phyloP scores from a whole-genome alignment of 176 grass and related monocot species.

The Oryza coarctata region DNA sequence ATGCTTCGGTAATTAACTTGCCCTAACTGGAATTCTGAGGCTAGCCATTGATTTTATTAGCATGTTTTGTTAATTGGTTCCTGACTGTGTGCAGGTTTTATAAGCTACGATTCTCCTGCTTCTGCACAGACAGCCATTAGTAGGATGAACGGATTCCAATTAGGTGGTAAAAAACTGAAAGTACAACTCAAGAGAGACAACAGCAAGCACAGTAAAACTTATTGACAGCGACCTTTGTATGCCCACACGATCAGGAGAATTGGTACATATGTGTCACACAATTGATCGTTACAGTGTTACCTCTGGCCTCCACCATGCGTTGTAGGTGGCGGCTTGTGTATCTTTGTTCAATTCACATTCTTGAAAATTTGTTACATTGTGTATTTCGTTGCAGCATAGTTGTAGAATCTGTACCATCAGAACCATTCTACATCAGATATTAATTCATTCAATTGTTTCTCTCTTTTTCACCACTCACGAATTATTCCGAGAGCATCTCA shows the following conservation, averaged over 20 bases:
- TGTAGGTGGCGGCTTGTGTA: slow-evolving; percentile 39
- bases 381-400: slow-evolving; percentile 57
- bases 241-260: slow-evolving; percentile 41
- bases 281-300: slow-evolving; percentile 59
- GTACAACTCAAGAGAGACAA: slow-evolving; percentile 99
- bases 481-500: not conserved
- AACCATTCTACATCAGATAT: slow-evolving; percentile 69
- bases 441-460: slow-evolving; percentile 77
- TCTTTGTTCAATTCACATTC: slow-evolving; percentile 67
- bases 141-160: slow-evolving; percentile 83
- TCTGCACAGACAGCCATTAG: slow-evolving; percentile 77
- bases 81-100: slow-evolving; percentile 65
- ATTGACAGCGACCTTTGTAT: slow-evolving; percentile 37
- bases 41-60: not conserved
- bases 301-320: slow-evolving; percentile 31
- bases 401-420: slow-evolving; percentile 58
- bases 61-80: slow-evolving; percentile 30
- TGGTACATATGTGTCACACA: slow-evolving; percentile 54
- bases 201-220: slow-evolving; percentile 82
- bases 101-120: slow-evolving; percentile 83
- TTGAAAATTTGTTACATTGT: slow-evolving; percentile 50
- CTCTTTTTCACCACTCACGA: not conserved
- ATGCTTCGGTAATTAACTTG: slow-evolving; percentile 85
- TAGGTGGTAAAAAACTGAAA: slow-evolving; percentile 98
- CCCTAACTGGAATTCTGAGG: not conserved